Percentiles rank a stretch among this genome's conserved stretches.
phyloP scores from a whole-genome alignment of 2,329 filamentous ascomycete species.

The Aspergillus sergii region DNA sequence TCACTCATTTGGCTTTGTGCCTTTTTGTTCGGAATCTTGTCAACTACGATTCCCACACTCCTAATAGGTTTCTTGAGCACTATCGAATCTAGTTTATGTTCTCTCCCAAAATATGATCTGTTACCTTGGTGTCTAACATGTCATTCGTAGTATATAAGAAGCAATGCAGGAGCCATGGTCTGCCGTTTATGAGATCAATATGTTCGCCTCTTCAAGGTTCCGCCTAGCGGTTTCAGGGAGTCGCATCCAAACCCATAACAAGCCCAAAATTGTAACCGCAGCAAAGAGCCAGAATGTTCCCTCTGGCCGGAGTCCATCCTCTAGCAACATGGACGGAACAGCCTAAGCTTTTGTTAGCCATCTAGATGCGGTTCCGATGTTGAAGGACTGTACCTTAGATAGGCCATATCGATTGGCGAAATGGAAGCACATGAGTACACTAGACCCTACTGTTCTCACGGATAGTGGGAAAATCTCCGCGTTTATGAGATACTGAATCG shows the following conservation, averaged over 20 bases:
- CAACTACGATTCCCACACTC: too few species aligned
- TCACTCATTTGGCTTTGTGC: too few species aligned
- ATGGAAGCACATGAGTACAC: slow-evolving; percentile 49
- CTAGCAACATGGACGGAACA: slow-evolving; percentile 23
- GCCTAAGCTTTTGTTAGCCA: slow-evolving; percentile 3
- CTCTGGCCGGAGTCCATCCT: slow-evolving; percentile 47
- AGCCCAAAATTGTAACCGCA: slow-evolving; percentile 66
- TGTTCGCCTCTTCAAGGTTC: slow-evolving; percentile 31
- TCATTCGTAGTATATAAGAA: neutral
- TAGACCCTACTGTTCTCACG: slow-evolving; percentile 45
- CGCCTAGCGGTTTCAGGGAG: slow-evolving; percentile 71
- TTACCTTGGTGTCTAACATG: neutral
- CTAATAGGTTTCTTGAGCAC: neutral
- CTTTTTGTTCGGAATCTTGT: too few species aligned
- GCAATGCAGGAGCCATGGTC: neutral
- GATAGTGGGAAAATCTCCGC: slow-evolving; percentile 50
- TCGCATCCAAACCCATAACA: slow-evolving; percentile 69
- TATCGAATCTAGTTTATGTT: neutral
- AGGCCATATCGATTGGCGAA: slow-evolving; percentile 41
- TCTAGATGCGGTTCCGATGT: neutral
- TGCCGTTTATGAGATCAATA: slow-evolving; percentile 5
- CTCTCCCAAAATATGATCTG: neutral
- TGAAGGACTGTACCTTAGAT: slow-evolving; percentile 43
- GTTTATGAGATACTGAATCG: slow-evolving; percentile 49
- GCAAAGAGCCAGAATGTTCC: slow-evolving; percentile 79